Evolutionary conservation across 495 filamentous ascomycete genomes (phyloP).

Genomic region (Neurospora tetrasperma): DNA sequence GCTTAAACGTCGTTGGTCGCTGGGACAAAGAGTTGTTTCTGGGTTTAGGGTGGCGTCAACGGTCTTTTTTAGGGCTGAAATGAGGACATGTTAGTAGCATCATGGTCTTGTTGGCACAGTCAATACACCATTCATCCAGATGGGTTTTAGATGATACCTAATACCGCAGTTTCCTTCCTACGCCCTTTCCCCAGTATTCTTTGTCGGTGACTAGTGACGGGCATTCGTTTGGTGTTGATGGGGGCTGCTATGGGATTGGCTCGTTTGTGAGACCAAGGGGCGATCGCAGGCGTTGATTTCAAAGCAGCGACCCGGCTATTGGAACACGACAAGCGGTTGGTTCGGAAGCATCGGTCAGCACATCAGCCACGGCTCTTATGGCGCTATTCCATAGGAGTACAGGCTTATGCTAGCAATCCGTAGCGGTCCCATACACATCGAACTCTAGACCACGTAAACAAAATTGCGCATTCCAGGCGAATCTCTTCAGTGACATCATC

Average conservation of each 20-base stretch:
- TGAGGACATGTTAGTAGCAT: conserved; percentile 22
- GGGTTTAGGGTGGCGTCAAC: conserved; percentile 24
- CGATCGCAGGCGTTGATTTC: neutral
- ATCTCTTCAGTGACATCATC: neutral
- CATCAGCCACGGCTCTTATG: neutral
- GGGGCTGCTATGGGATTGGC: neutral
- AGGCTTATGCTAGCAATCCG: neutral
- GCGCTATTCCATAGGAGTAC: neutral
- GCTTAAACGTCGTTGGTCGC: conserved; percentile 21
- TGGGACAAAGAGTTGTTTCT: conserved; percentile 28
- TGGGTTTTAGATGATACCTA: conserved; percentile 5
- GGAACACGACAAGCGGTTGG: neutral
- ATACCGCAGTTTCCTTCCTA: neutral
- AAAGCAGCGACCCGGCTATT: neutral
- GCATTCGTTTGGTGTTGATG: neutral
- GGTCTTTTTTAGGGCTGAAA: conserved; percentile 25
- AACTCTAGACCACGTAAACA: neutral
- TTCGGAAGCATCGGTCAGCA: neutral
- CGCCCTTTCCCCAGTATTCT: neutral
- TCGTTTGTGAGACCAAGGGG: neutral
- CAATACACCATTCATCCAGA: conserved; percentile 23
- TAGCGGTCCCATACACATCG: neutral
- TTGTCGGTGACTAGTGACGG: neutral
- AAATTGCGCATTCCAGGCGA: neutral
- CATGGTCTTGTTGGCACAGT: conserved; percentile 21